Evolutionary conservation across 495 filamentous ascomycete genomes (phyloP), one percentile per base, ranked within the genome.

Genomic region (Viridothelium virens): DNA sequence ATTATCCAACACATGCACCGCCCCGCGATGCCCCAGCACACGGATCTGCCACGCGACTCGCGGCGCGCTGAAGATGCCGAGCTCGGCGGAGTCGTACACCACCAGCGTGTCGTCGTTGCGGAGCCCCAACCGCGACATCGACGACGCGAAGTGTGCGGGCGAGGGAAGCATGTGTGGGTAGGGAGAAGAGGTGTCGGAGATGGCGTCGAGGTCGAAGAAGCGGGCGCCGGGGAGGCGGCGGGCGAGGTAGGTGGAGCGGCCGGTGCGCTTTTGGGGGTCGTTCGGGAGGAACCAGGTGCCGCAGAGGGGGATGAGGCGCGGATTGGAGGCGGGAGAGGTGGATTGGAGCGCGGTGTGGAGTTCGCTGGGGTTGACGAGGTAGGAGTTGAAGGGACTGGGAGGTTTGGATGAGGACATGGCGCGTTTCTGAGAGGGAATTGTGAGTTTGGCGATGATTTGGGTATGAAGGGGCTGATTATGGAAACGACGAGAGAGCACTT

Each of bases 131-230:
- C 86, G 81, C 67, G 87, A 84, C 95, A 98, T 96, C 10, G 91
- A 91, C 66, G 87, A 81, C 50, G 91, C 88, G 75, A 97, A 97
- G 38, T 83, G 80, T 68, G 88, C 84, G 16, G 88, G 79, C 25
- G 82, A 87, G 2, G 95, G 95, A 6, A 98, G 88, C 94, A 98
- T 98, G 75, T 98, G 94, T 12, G 94, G 93, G 74, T 96, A 98
- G 6, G 89, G 88, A 41, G 90, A 95, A 69, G 85, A 83, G 70
- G 85, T 84, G 74, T 97, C 95, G 68, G 92, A 92, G 71, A 96
- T 82, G 38, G 82, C 89, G 77, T 98, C 95, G 33, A 98, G 81
- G 76, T 97, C 91, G 75, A 98, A 98, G 84, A 97, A 98, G n/a
- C 92, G 87, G 1, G 94, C 86, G 67, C 84, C 83, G 0, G 93